These are phyloP conservation scores for Pelargonium nanum DNA, from an alignment of 345 rosid genomes.

Conservation along the genomic window DNA sequence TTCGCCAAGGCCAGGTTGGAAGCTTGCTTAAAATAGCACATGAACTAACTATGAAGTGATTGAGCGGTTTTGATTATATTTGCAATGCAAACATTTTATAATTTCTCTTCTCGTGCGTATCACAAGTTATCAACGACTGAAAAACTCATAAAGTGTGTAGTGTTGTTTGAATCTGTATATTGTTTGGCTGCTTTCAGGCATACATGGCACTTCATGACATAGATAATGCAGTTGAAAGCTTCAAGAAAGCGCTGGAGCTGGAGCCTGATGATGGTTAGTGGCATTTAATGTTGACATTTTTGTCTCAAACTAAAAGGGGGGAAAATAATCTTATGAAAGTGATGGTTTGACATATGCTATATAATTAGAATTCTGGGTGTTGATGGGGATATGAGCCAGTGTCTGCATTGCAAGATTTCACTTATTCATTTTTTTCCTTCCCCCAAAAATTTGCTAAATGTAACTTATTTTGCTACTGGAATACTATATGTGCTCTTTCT, in stretches of 20 bases:
- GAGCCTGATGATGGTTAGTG: conserved; percentile 84
- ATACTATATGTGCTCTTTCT: neutral
- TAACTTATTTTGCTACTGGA: neutral
- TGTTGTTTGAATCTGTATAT: neutral
- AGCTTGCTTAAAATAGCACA: neutral
- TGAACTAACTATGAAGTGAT: neutral
- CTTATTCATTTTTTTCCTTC: neutral
- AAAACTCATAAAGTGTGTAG: neutral
- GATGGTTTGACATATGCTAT: too few relatives aligned
- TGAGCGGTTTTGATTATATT: neutral
- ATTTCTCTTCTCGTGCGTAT: neutral
- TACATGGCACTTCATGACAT: conserved; percentile 79
- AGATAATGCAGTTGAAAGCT: conserved; percentile 89
- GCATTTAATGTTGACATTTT: neutral
- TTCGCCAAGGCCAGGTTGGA: neutral
- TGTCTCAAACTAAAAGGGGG: too few relatives aligned
- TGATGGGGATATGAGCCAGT: too few relatives aligned
- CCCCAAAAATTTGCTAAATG: neutral
- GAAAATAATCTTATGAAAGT: too few relatives aligned
- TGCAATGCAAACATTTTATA: neutral
- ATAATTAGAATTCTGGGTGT: too few relatives aligned
- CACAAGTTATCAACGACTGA: neutral
- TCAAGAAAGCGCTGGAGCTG: conserved; percentile 69
- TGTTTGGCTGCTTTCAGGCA: conserved; percentile 27
- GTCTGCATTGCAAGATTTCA: neutral